These are phyloP conservation scores for Ceratobasidium papillatum DNA, from an alignment of 1,284 basidiomycete species.

Conservation along the genomic window DNA sequence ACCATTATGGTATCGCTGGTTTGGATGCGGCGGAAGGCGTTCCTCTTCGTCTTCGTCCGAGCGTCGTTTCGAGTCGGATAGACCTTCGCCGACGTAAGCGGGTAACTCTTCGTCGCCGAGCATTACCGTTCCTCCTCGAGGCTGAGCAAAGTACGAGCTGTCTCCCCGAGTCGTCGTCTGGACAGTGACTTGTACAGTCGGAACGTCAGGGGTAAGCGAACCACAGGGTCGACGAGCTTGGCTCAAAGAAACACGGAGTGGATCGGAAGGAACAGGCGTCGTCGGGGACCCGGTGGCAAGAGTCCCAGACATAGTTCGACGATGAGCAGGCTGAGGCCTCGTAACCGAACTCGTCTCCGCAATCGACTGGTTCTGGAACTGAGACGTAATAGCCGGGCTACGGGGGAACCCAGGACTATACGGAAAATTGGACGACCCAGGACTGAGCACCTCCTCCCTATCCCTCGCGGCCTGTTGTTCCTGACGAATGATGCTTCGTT, in stretches of 20 bases:
- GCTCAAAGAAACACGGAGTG: background rate
- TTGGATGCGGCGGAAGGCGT: background rate
- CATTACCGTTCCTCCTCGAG: background rate
- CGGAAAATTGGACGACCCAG: slow-evolving; percentile 17
- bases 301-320: slow-evolving; percentile 2
- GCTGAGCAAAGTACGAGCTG: slow-evolving; percentile 12
- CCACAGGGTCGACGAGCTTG: background rate
- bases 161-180: slow-evolving; percentile 19
- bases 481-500: background rate
- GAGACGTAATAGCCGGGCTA: background rate
- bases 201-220: background rate
- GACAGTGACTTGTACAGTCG: slow-evolving; percentile 12
- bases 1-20: background rate
- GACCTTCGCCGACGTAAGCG: slow-evolving; percentile 12
- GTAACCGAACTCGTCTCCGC: background rate
- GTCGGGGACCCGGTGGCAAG: background rate
- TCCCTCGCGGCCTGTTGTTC: background rate
- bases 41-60: slow-evolving; percentile 7
- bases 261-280: background rate
- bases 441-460: background rate
- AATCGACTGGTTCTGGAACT: background rate
- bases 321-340: slow-evolving; percentile 1
- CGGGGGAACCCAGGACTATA: background rate
- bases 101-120: slow-evolving; percentile 27
- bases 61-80: slow-evolving; percentile 7